Evolutionary conservation across 164 flowering plant genomes (phyloP), one percentile per base, ranked within the genome.

Genomic region (Liquidambar formosana): DNA sequence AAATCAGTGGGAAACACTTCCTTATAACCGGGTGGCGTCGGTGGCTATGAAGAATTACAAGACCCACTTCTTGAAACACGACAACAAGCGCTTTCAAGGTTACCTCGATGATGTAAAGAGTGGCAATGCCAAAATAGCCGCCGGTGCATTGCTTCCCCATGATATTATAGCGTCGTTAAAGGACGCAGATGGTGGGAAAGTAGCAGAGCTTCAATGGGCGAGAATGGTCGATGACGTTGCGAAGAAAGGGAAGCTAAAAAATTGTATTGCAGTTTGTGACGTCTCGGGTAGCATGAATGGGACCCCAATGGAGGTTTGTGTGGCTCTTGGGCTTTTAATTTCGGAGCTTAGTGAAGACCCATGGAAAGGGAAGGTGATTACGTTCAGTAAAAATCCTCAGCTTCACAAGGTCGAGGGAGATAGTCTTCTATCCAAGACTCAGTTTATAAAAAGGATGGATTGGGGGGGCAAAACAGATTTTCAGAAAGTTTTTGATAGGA

Each of bases 321-420:
- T 83, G 8, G 85, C 88, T 0, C 75, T 86, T 5, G 90, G 88
- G 0, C n/a, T 86, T 10, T 23, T 86, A 52, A 76, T 83, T 3
- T 86, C 88, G 1, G 90, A 84, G 65, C 54, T 86, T 13, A 81
- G 85, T 61, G 83, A 83, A 16, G 90, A 84, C 49, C 88, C 90
- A 0, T 85, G 91, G 91, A 83, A 82, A 60, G 91, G 91, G 18
- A 80, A 78, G 57, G 56, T 85, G 18, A 79, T 87, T 22, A 87
- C 91, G 0, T 87, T 87, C 54, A 85, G 88, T 33, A 73, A 25
- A 1, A 19, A 74, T 5, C 88, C 89, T 0, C 9, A 75, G 77
- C 78, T 87, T n/a, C 84, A 85, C 16, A 26, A 19, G 56, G 64
- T 85, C 1, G 5, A 73, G 59, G 85, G 88, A 5, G 79, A 77